Percentiles rank a stretch among this genome's conserved stretches.
Conservation (phyloP, 2,329 filamentous ascomycete species). For the Akanthomyces uredinophilus region DNA sequence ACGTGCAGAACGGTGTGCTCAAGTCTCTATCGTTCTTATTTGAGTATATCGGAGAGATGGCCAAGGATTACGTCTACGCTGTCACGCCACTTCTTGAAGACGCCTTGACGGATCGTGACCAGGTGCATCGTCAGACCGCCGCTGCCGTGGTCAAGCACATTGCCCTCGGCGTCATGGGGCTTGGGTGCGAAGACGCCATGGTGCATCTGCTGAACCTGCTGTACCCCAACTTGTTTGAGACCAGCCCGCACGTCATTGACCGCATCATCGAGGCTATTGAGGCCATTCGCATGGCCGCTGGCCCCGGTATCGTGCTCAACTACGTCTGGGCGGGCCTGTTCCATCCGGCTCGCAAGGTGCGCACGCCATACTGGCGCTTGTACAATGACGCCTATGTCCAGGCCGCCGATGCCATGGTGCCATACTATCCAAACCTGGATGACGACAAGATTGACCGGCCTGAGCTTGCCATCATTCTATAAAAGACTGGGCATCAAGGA, state of each 20-base stretch:
- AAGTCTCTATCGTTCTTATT: conserved; percentile 97
- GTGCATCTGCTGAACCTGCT: conserved; percentile 93
- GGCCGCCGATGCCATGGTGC: conserved; percentile 88
- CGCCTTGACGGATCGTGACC: conserved; percentile 93
- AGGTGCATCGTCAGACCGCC: conserved; percentile 95
- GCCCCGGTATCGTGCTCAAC: conserved; percentile 89
- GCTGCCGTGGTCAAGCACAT: conserved; percentile 97
- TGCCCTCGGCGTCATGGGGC: conserved; percentile 90
- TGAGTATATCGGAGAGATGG: conserved; percentile 99
- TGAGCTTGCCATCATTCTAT: conserved; percentile 80
- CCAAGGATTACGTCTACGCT: conserved; percentile 98
- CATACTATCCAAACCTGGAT: conserved; percentile 85
- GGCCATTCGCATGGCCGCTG: conserved; percentile 88
- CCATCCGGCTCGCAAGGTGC: conserved; percentile 92
- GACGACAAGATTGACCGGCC: conserved; percentile 74
- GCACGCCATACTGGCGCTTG: conserved; percentile 90
- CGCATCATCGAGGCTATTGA: conserved; percentile 97
- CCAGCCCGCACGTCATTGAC: conserved; percentile 96
- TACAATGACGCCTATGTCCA: conserved; percentile 98
- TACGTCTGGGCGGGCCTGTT: conserved; percentile 98
- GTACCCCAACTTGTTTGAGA: conserved; percentile 96
- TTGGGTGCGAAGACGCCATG: conserved; percentile 98
- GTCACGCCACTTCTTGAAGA: conserved; percentile 94
- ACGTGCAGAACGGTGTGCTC: conserved; percentile 97
- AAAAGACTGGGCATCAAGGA: conserved; percentile 24